These are phyloP conservation scores for Emmonsia crescens DNA, from an alignment of 2,329 filamentous ascomycete species.

Conservation along the genomic window DNA sequence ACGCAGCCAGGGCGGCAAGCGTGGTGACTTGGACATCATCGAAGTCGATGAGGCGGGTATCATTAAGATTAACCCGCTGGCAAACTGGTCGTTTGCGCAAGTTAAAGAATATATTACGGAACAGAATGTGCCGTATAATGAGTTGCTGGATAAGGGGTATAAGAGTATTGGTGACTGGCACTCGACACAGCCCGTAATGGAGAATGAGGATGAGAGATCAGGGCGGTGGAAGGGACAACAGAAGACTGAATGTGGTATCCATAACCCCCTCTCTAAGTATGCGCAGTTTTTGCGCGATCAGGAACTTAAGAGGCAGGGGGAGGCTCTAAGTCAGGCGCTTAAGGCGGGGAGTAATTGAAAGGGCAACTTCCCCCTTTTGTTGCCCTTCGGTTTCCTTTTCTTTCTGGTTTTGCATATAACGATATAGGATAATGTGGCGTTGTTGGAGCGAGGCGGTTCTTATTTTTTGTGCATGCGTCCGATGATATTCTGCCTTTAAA, in stretches of 20 bases:
- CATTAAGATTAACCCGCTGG: slow-evolving; percentile 95
- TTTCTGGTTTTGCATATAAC: not conserved
- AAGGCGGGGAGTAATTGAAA: slow-evolving; percentile 11
- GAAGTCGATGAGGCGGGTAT: slow-evolving; percentile 86
- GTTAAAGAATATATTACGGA: slow-evolving; percentile 79
- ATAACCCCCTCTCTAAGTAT: slow-evolving; percentile 94
- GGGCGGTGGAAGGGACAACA: slow-evolving; percentile 92
- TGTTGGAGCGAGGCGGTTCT: not conserved
- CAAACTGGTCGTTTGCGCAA: slow-evolving; percentile 85
- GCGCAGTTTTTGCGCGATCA: slow-evolving; percentile 69
- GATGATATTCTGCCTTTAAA: no score
- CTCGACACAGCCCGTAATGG: slow-evolving; percentile 79
- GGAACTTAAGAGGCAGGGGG: slow-evolving; percentile 55
- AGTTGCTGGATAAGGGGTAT: slow-evolving; percentile 83
- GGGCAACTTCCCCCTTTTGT: not conserved
- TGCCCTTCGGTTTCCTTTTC: not conserved
- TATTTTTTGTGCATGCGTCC: not conserved
- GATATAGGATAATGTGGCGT: not conserved
- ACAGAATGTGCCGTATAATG: slow-evolving; percentile 87
- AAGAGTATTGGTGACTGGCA: slow-evolving; percentile 98
- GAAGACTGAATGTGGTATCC: slow-evolving; percentile 97
- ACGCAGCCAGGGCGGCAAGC: slow-evolving; percentile 83
- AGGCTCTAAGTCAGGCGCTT: slow-evolving; percentile 39
- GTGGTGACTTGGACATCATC: slow-evolving; percentile 79
- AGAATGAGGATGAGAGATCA: slow-evolving; percentile 89